Percentiles rank a stretch among this genome's conserved stretches.
phyloP scores from a whole-genome alignment of 148 eudicot species.

The Vaccinium darrowii region DNA sequence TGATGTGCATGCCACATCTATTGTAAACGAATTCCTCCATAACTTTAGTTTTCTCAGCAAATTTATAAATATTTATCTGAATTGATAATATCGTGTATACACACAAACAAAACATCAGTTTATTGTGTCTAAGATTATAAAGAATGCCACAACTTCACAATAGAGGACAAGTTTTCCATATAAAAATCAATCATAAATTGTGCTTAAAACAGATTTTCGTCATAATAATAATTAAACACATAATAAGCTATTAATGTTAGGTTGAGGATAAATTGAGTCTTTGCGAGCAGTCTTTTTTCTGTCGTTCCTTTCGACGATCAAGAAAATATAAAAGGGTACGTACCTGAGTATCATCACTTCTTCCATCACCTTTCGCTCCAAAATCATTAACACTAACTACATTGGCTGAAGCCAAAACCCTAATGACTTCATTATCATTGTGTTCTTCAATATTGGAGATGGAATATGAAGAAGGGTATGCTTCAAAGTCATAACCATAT shows the following conservation, averaged over 20 bases:
- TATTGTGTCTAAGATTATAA: not conserved
- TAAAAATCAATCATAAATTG: too few relatives aligned
- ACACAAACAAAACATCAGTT: too few relatives aligned
- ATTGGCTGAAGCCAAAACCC: conserved; percentile 16
- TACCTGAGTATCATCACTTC: conserved; percentile 52
- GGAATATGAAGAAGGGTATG: conserved; percentile 24
- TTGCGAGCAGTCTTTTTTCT: not conserved
- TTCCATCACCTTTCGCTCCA: conserved; percentile 74
- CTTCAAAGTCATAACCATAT: conserved; percentile 23
- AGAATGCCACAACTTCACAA: not conserved
- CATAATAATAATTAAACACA: not conserved
- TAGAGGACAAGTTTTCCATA: too few relatives aligned
- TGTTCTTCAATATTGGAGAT: not conserved
- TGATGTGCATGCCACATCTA: too few relatives aligned
- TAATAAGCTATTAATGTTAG: not conserved
- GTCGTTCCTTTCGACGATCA: not conserved
- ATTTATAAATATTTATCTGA: too few relatives aligned
- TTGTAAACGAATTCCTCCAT: too few relatives aligned
- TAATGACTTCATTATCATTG: not conserved
- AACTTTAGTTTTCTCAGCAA: not conserved
- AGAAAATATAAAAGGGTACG: not conserved
- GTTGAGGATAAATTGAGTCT: not conserved
- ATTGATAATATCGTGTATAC: too few relatives aligned
- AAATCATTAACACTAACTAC: conserved; percentile 38
- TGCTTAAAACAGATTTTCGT: not conserved